Evolutionary conservation across 129 eudicot species (phyloP).

Genomic region (Cynara cardunculus): DNA sequence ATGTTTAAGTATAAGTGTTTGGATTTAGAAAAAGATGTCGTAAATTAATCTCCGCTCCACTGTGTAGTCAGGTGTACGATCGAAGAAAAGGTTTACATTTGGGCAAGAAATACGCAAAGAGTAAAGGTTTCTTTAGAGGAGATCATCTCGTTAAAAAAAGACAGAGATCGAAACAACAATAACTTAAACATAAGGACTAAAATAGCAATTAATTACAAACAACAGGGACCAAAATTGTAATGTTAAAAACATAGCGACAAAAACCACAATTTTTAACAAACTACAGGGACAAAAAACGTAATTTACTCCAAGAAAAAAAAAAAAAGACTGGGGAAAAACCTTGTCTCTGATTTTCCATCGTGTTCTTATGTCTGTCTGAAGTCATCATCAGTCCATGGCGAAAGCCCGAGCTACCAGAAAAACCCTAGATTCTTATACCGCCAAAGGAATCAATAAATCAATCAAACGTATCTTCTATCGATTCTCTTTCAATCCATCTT

Average conservation of each 20-base stretch:
- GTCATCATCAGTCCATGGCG: slow-evolving; percentile 48
- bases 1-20: not conserved
- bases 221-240: no score
- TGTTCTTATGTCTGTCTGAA: not conserved
- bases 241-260: not conserved
- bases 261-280: not conserved
- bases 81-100: not conserved
- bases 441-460: slow-evolving; percentile 53
- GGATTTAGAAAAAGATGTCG: not conserved
- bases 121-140: not conserved
- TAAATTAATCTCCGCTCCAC: no score
- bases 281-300: not conserved
- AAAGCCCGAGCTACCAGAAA: slow-evolving; percentile 58
- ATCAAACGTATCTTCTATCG: slow-evolving; percentile 46
- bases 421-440: slow-evolving; percentile 70
- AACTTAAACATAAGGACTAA: no score
- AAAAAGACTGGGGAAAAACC: not conserved
- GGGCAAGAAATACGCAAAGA: not conserved
- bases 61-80: no score
- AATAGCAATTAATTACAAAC: no score
- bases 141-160: no score
- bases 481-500: not conserved
- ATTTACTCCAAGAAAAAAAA: not conserved
- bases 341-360: not conserved
- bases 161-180: no score